A percentile compares a stretch with the other conserved stretches of the same genome.
These are phyloP conservation scores for Cercophora sp. DNA, from an alignment of 495 filamentous ascomycete genomes.

Conservation along the genomic window DNA sequence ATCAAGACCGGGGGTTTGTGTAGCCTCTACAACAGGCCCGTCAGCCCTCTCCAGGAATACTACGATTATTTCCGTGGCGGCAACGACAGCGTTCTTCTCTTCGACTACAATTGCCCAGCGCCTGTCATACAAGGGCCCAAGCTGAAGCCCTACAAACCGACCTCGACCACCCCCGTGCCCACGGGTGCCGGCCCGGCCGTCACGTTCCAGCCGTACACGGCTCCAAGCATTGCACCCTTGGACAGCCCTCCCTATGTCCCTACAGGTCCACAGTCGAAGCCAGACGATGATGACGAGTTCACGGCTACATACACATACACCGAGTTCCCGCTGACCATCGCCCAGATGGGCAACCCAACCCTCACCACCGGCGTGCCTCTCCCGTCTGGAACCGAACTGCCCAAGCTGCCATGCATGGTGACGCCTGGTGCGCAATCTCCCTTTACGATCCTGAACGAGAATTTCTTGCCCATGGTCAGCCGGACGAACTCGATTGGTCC, in stretches of 20 bases:
- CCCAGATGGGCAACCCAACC: background rate
- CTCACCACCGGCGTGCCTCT: conserved; percentile 6
- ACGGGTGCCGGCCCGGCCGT: background rate
- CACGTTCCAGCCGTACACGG: background rate
- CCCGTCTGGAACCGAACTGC: conserved; percentile 3
- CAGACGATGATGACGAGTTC: conserved; percentile 3
- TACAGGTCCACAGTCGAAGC: background rate
- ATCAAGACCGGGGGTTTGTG: background rate
- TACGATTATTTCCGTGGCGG: background rate
- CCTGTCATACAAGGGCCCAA: background rate
- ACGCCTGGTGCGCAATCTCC: background rate
- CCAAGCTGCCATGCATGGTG: conserved; percentile 1
- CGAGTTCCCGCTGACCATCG: conserved; percentile 1
- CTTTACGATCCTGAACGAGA: conserved; percentile 3
- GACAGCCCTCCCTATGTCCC: conserved; percentile 1
- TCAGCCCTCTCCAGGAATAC: background rate
- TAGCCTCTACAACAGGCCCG: background rate
- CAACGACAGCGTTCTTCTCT: background rate
- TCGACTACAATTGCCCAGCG: background rate
- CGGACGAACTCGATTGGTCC: conserved; percentile 6
- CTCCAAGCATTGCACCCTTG: background rate
- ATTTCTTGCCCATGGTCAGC: conserved; percentile 11
- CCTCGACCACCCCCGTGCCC: background rate
- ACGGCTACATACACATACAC: background rate
- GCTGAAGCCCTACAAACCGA: background rate